These are phyloP conservation scores for Monilinia fructicola DNA, from an alignment of 2,329 filamentous ascomycete species.

Conservation along the genomic window DNA sequence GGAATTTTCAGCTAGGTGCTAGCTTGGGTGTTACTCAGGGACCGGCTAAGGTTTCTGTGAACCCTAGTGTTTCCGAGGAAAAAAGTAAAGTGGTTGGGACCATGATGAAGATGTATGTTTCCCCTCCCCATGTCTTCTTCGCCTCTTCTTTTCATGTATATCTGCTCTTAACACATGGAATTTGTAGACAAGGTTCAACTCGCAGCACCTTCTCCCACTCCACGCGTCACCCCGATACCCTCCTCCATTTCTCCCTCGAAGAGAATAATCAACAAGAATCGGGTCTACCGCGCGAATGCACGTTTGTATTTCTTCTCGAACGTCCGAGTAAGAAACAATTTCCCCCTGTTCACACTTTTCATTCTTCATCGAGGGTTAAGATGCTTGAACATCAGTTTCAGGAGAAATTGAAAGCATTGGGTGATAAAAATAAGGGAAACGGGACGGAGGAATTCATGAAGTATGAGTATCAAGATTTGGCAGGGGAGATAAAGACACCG, in stretches of 20 bases:
- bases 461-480: background rate
- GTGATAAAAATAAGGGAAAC: background rate
- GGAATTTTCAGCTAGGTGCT: slow-evolving; percentile 33
- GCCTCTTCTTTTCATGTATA: background rate
- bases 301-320: slow-evolving; percentile 49
- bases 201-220: slow-evolving; percentile 15
- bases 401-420: background rate
- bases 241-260: slow-evolving; percentile 51
- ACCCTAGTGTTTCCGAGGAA: slow-evolving; percentile 27
- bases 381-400: background rate
- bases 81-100: slow-evolving; percentile 31
- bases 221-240: slow-evolving; percentile 27
- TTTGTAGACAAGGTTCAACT: slow-evolving; percentile 18
- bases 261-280: slow-evolving; percentile 50
- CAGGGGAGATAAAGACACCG: background rate
- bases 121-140: background rate
- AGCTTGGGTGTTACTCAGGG: slow-evolving; percentile 48
- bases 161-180: background rate
- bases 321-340: slow-evolving; percentile 22
- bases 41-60: slow-evolving; percentile 35
- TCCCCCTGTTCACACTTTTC: slow-evolving; percentile 20
- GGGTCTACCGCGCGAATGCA: slow-evolving; percentile 52
- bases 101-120: slow-evolving; percentile 35
- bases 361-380: background rate
- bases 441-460: background rate